Conservation (phyloP, 768 basidiomycete species). For the Auriscalpium vulgare region DNA sequence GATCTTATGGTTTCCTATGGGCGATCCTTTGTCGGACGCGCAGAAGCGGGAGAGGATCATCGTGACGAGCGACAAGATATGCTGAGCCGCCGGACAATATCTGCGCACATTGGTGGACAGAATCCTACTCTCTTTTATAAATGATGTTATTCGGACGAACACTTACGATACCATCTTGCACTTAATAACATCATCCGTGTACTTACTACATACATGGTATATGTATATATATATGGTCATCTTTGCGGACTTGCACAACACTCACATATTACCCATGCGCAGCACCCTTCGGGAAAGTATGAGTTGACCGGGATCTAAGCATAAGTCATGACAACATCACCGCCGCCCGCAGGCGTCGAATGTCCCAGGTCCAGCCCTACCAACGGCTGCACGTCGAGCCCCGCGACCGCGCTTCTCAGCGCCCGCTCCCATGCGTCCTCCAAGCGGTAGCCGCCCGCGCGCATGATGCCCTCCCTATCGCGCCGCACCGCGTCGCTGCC, state of each 20-base stretch:
- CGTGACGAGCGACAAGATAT: slow-evolving; percentile 41
- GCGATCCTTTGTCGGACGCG: slow-evolving; percentile 44
- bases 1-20: slow-evolving; percentile 76
- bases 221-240: no score
- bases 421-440: slow-evolving; percentile 86
- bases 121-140: no score
- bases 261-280: no score
- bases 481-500: slow-evolving; percentile 68
- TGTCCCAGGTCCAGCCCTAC: slow-evolving; percentile 7
- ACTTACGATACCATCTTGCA: no score
- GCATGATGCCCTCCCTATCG: slow-evolving; percentile 72
- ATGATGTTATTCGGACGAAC: no score
- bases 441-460: slow-evolving; percentile 74
- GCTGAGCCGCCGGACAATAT: slow-evolving; percentile 1
- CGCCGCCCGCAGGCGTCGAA: slow-evolving; percentile 15
- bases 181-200: no score
- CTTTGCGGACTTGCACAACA: no score
- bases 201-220: no score
- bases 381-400: slow-evolving; percentile 51
- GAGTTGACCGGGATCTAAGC: background rate
- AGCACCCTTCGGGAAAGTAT: no score
- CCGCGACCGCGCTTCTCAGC: slow-evolving; percentile 63
- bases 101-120: no score
- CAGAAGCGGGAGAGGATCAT: slow-evolving; percentile 44
- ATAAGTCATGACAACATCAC: slow-evolving; percentile 39